Evolutionary conservation across 331 rosid genomes (phyloP), one percentile per base, ranked within the genome.

Genomic region (Ulmus americana): DNA sequence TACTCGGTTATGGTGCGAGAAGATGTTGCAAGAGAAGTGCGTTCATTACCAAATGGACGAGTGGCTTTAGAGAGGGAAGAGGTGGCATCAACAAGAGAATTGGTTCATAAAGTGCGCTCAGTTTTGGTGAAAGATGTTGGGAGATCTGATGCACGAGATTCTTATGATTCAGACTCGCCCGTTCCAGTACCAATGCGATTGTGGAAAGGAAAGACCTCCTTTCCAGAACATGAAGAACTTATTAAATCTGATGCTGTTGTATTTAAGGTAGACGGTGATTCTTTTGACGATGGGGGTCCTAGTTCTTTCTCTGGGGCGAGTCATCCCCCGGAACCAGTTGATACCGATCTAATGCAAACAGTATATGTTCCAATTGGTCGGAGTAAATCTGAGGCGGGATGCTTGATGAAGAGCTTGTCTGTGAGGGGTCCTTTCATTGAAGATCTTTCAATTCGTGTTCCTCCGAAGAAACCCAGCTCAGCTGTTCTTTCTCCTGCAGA

Each of bases 271-370:
- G 76, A 82, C 65, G 47, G 63, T 11, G 82, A 76, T 81, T 81
- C 81, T 6, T 71, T 82, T 50, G 95, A 92, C 50, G 96, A 88
- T 44, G 80, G 79, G 42, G 85, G 75, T 73, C 74, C 88, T n/a
- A 78, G 84, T 72, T 85, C 79, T 68, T 94, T 94, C 77, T 84
- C 90, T 5, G 99, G 99, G 67, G 99, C 94, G 53, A 89, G 95
- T 82, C 99, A 94, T 61, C 99, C 99, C 16, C 97, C 95, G 2
- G 99, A 94, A 68, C 99, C 99, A 47, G 84, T 94, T 72, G 99
- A 94, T 71, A 87, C 76, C 16, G 99, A 94, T 85, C 86, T 85
- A 55, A 90, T 94, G 91, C 83, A 80, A 73, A 73, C 95, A 0
- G 95, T 94, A 68, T 87, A 82, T 70, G 90, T 85, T 15, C 97